phyloP scores from a whole-genome alignment of 768 basidiomycete genomes.

The Boletus subcaerulescens region DNA sequence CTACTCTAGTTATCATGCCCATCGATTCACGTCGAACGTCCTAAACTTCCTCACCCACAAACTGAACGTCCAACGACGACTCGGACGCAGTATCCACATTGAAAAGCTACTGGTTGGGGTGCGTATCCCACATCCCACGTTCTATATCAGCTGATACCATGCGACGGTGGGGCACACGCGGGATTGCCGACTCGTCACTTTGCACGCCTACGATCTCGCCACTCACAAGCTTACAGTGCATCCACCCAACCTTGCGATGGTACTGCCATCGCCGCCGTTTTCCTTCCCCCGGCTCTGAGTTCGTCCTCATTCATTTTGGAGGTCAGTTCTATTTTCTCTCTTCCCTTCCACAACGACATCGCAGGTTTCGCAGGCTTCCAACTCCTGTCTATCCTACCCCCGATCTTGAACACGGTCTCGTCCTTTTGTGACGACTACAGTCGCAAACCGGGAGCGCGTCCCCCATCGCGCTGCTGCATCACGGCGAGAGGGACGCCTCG shows the following conservation, averaged over 20 bases:
- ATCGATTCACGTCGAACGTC: too few species aligned
- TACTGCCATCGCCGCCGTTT: constrained; percentile 35
- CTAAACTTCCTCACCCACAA: too few species aligned
- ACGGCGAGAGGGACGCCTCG: too few species aligned
- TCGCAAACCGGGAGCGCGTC: background rate
- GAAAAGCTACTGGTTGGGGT: constrained; percentile 35
- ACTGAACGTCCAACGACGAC: constrained; percentile 32
- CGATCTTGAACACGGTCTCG: constrained; percentile 14
- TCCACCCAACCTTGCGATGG: constrained; percentile 41
- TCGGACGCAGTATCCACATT: constrained; percentile 28
- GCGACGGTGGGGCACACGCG: constrained; percentile 33
- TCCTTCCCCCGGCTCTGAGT: constrained; percentile 6
- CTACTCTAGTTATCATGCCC: too few species aligned
- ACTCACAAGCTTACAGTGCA: constrained; percentile 29
- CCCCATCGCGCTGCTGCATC: background rate
- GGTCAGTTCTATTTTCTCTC: constrained; percentile 4
- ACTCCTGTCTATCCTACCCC: constrained; percentile 15
- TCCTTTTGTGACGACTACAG: background rate
- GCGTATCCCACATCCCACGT: background rate
- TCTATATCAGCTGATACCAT: too few species aligned
- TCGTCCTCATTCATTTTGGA: constrained; percentile 38
- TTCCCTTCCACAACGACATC: background rate
- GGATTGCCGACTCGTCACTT: constrained; percentile 26
- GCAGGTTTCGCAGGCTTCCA: constrained; percentile 34
- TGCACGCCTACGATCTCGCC: constrained; percentile 26